Conservation (phyloP, 2,329 filamentous ascomycete species). For the Xylogone sp. region DNA sequence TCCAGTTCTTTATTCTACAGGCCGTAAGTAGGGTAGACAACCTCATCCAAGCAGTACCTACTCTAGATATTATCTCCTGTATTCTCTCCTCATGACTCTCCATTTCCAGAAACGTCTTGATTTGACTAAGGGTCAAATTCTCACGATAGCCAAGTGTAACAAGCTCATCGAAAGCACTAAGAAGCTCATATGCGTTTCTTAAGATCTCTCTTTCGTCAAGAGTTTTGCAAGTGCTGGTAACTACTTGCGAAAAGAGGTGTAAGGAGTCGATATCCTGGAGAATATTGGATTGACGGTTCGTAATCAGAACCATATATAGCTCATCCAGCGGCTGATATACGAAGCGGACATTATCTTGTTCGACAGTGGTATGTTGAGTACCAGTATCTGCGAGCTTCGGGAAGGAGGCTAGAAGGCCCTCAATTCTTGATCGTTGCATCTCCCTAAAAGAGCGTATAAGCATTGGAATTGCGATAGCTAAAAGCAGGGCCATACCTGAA, state of each 20-base stretch:
- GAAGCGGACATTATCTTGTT: conserved; percentile 99
- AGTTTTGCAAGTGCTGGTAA: conserved; percentile 92
- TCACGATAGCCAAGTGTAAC: conserved; percentile 94
- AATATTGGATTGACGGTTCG: conserved; percentile 98
- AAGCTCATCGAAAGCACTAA: conserved; percentile 95
- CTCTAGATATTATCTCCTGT: conserved; percentile 92
- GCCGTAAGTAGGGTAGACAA: conserved; percentile 19
- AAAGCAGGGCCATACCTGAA: conserved; percentile 45
- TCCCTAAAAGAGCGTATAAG: conserved; percentile 51
- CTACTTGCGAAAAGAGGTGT: conserved; percentile 96
- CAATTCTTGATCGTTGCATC: conserved; percentile 94
- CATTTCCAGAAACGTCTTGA: conserved; percentile 99
- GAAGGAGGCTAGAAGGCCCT: conserved; percentile 93
- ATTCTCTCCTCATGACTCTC: conserved; percentile 98
- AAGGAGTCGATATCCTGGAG: conserved; percentile 98
- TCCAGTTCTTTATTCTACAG: conserved; percentile 94
- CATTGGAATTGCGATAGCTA: neutral
- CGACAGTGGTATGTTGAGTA: conserved; percentile 96
- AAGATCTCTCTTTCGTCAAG: conserved; percentile 94
- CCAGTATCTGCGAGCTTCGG: conserved; percentile 95
- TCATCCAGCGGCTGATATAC: conserved; percentile 99
- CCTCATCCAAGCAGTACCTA: conserved; percentile 37
- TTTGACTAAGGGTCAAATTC: conserved; percentile 93
- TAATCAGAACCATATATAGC: conserved; percentile 99
- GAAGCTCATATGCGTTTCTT: conserved; percentile 90